A percentile compares a stretch with the other conserved stretches of the same genome.
phyloP scores from a whole-genome alignment of 805 yeast genomes.

The Grigorovia jiainica region DNA sequence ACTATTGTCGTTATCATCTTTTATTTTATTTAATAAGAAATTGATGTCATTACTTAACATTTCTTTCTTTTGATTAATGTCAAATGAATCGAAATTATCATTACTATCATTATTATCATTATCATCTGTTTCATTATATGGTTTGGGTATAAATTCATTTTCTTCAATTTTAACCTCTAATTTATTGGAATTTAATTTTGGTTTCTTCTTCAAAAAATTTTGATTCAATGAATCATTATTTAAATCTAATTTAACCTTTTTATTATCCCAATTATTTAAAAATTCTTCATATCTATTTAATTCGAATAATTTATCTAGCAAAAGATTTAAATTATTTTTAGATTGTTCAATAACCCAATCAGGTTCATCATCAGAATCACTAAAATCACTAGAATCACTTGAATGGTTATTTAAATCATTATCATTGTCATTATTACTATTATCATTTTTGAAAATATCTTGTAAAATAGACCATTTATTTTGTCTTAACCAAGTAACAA shows the following conservation, averaged over 20 bases:
- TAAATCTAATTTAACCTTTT: not conserved
- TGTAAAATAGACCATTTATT: constrained; percentile 27
- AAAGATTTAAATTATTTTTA: constrained; percentile 14
- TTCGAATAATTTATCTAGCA: constrained; percentile 13
- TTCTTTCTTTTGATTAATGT: not conserved
- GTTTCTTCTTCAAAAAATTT: constrained; percentile 1
- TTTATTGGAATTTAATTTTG: constrained; percentile 14
- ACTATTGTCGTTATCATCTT: constrained; percentile 13
- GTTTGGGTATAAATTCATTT: constrained; percentile 15
- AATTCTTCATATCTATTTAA: constrained; percentile 30
- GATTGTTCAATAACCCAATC: constrained; percentile 52
- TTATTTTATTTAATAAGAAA: constrained; percentile 37
- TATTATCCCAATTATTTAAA: not conserved
- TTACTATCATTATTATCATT: constrained; percentile 24
- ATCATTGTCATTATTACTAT: constrained; percentile 28
- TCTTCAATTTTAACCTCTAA: constrained; percentile 25
- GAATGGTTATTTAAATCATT: constrained; percentile 7
- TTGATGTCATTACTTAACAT: constrained; percentile 35
- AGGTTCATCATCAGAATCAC: constrained; percentile 40
- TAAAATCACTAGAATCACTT: constrained; percentile 27
- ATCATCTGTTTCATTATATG: constrained; percentile 11
- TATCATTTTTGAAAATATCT: constrained; percentile 9
- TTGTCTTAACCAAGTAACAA: constrained; percentile 73
- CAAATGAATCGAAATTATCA: too few relatives aligned
- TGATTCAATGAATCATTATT: not conserved